Conservation (phyloP, 2,329 filamentous ascomycete species). For the Raffaelea albimanens region DNA sequence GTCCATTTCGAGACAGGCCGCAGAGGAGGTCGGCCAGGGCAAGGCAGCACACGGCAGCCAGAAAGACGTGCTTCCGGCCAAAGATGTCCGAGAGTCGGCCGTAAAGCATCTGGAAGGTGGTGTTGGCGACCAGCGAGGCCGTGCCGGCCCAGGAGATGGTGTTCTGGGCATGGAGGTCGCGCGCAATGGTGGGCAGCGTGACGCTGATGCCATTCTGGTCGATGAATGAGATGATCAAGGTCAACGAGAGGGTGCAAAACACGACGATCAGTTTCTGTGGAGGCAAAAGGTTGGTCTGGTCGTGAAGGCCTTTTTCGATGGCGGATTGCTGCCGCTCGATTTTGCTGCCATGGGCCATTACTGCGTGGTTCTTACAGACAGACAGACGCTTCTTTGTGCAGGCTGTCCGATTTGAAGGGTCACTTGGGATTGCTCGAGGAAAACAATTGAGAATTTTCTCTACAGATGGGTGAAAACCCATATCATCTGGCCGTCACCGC, state of each 20-base stretch:
- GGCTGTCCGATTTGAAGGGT: too few species aligned
- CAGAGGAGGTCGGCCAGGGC: constrained; percentile 48
- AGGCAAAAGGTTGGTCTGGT: constrained; percentile 47
- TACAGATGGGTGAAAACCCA: too few species aligned
- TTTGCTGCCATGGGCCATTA: too few species aligned
- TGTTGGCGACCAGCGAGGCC: constrained; percentile 43
- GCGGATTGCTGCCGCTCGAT: constrained; percentile 3
- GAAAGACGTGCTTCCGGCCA: constrained; percentile 47
- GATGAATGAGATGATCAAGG: constrained; percentile 44
- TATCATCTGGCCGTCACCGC: too few species aligned
- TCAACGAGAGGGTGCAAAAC: constrained; percentile 40
- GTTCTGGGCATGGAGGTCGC: constrained; percentile 31
- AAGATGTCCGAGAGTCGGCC: constrained; percentile 52
- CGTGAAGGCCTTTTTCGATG: constrained; percentile 7
- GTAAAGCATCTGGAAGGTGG: constrained; percentile 55
- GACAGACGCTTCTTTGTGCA: too few species aligned
- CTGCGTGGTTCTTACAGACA: too few species aligned
- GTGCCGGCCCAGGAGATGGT: constrained; percentile 48
- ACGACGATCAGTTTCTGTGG: constrained; percentile 37
- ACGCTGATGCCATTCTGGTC: constrained; percentile 47
- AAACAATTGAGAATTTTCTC: too few species aligned
- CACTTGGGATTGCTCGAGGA: too few species aligned
- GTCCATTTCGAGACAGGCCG: constrained; percentile 41
- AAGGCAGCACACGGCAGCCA: constrained; percentile 42
- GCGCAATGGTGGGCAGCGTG: constrained; percentile 39